A percentile compares a stretch with the other conserved stretches of the same genome.
Conservation (phyloP, 2,329 filamentous ascomycete genomes). For the Fusarium albidum region DNA sequence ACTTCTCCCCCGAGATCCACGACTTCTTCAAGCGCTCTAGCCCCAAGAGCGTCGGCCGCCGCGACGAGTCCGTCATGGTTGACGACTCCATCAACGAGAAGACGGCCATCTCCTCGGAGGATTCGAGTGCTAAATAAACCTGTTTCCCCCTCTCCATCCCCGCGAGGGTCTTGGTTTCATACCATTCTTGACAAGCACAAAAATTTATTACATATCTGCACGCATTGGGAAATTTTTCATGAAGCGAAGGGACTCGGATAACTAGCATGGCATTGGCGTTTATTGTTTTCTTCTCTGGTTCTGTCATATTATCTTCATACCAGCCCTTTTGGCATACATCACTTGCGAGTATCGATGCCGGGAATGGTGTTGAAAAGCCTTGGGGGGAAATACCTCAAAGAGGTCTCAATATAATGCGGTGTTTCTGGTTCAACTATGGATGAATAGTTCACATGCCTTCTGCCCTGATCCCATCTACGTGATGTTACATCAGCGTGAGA, state of each 20-base stretch:
- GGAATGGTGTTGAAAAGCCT: neutral
- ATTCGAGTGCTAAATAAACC: conserved; percentile 28
- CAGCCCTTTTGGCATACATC: conserved; percentile 3
- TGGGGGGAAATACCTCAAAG: conserved; percentile 1
- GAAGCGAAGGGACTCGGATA: conserved; percentile 21
- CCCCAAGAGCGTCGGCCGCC: conserved; percentile 38
- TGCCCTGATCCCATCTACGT: neutral
- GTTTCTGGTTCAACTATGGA: neutral
- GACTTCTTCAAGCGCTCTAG: conserved; percentile 60
- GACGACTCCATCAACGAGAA: conserved; percentile 43
- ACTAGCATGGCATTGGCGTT: conserved; percentile 38
- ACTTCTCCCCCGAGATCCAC: conserved; percentile 62
- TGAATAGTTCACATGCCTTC: neutral
- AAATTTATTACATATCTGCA: neutral
- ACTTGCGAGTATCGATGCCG: neutral
- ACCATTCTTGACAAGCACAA: neutral
- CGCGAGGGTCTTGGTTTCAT: neutral
- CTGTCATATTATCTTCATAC: conserved; percentile 9
- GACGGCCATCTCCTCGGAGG: conserved; percentile 25
- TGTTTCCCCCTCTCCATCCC: neutral
- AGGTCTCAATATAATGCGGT: conserved; percentile 1
- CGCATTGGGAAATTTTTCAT: neutral
- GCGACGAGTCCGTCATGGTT: conserved; percentile 35
- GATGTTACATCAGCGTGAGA: neutral
- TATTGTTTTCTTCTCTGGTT: conserved; percentile 7